Conservation (phyloP, 768 basidiomycete genomes). For the Mycena amicta region DNA sequence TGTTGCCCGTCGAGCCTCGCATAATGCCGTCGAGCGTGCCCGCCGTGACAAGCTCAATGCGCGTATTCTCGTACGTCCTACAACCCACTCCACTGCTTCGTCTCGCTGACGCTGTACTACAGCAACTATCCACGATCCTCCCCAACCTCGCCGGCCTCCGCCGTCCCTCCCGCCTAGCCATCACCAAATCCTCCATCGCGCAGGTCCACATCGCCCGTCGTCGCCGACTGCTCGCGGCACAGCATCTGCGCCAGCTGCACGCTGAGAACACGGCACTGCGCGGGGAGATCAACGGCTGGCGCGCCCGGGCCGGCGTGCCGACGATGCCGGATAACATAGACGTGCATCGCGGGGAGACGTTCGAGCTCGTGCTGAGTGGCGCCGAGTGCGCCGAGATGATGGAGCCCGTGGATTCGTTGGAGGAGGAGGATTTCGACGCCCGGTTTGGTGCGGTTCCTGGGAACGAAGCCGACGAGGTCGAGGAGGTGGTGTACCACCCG, state of each 20-base stretch:
- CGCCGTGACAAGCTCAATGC: constrained; percentile 74
- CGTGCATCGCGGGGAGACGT: constrained; percentile 10
- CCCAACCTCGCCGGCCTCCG: constrained; percentile 69
- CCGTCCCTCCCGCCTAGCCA: constrained; percentile 75
- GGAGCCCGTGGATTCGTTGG: constrained; percentile 16
- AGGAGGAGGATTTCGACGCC: no score
- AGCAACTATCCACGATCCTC: constrained; percentile 64
- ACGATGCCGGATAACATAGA: neutral
- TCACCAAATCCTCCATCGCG: constrained; percentile 76
- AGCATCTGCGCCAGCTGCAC: constrained; percentile 11
- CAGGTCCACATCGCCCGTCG: constrained; percentile 61
- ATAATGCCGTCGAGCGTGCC: constrained; percentile 79
- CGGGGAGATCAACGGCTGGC: constrained; percentile 19
- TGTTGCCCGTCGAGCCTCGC: constrained; percentile 74
- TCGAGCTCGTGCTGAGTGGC: constrained; percentile 9
- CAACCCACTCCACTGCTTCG: neutral
- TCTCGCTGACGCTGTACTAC: neutral
- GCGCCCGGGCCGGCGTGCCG: constrained; percentile 10
- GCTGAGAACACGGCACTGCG: constrained; percentile 16
- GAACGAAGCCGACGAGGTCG: no score
- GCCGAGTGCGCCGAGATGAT: constrained; percentile 7
- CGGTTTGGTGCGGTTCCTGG: no score
- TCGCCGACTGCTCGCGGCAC: constrained; percentile 61
- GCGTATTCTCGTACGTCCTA: constrained; percentile 53
- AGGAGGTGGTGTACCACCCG: no score